Evolutionary conservation across 1,284 basidiomycete genomes (phyloP).

Genomic region (Tilletia walkeri): DNA sequence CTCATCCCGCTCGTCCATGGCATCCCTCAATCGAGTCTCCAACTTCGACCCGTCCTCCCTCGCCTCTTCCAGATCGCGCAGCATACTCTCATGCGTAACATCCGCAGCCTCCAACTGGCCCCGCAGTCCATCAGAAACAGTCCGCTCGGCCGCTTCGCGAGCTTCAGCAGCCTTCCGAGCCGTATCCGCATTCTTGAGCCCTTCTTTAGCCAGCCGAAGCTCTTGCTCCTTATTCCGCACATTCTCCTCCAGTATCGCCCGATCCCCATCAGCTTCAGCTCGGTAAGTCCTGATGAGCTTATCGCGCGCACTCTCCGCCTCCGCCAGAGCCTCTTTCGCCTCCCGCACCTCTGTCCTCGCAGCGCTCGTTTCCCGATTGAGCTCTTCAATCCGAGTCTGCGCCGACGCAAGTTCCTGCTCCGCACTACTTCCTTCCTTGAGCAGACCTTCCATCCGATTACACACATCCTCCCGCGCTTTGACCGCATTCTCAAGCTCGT

Average conservation of each 20-base stretch:
- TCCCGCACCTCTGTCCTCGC: constrained; percentile 39
- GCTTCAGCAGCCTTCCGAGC: constrained; percentile 26
- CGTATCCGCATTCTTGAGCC: constrained; percentile 28
- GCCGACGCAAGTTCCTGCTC: constrained; percentile 42
- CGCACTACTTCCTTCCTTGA: constrained; percentile 43
- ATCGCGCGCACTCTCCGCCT: constrained; percentile 41
- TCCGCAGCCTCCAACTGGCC: constrained; percentile 48
- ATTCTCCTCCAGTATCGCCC: constrained; percentile 48
- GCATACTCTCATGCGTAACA: constrained; percentile 42
- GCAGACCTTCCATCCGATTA: constrained; percentile 43
- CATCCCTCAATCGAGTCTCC: constrained; percentile 33
- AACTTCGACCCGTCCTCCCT: constrained; percentile 35
- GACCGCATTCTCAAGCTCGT: constrained; percentile 45
- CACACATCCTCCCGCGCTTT: constrained; percentile 41
- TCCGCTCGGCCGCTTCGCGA: constrained; percentile 26
- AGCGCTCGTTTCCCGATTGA: constrained; percentile 36
- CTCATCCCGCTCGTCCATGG: constrained; percentile 34
- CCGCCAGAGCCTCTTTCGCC: constrained; percentile 34
- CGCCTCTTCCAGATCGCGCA: constrained; percentile 41
- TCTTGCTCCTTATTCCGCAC: constrained; percentile 37
- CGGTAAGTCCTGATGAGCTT: constrained; percentile 39
- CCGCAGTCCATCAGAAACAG: constrained; percentile 31
- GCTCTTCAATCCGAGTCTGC: constrained; percentile 43
- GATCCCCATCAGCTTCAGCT: constrained; percentile 48
- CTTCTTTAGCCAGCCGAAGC: constrained; percentile 29